phyloP scores from a whole-genome alignment of 345 rosid species.

The Salix purpurea region DNA sequence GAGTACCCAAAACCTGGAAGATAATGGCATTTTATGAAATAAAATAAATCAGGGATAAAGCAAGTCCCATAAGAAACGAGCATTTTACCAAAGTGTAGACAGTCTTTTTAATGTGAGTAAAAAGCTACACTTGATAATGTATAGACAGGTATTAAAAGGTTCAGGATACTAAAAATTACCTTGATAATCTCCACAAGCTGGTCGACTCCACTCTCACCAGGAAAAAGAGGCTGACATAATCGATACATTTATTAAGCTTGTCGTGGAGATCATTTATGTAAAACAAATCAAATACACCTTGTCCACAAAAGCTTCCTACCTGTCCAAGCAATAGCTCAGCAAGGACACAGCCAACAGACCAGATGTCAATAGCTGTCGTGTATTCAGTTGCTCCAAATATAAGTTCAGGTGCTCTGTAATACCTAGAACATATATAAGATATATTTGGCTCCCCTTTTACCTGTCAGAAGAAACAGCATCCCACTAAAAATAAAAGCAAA shows the following conservation, averaged over 20 bases:
- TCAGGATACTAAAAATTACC: conserved; percentile 37
- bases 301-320: conserved; percentile 31
- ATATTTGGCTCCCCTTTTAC: conserved; percentile 98
- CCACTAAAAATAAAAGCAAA: neutral
- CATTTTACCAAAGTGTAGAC: neutral
- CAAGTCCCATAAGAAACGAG: neutral
- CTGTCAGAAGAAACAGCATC: conserved; percentile 36
- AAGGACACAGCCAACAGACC: conserved; percentile 98
- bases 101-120: neutral
- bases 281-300: conserved; percentile 1
- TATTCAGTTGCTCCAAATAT: conserved; percentile 98
- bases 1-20: conserved; percentile 85
- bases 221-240: conserved; percentile 78
- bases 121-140: neutral
- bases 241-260: neutral
- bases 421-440: conserved; percentile 94
- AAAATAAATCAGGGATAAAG: neutral
- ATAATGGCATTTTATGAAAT: neutral
- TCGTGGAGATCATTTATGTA: neutral
- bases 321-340: conserved; percentile 93
- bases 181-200: conserved; percentile 98
- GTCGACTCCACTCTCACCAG: conserved; percentile 96
- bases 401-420: conserved; percentile 96
- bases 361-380: conserved; percentile 85
- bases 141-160: neutral